These are phyloP conservation scores for Cladosporium sp. DNA, from an alignment of 2,329 filamentous ascomycete genomes.

Conservation along the genomic window DNA sequence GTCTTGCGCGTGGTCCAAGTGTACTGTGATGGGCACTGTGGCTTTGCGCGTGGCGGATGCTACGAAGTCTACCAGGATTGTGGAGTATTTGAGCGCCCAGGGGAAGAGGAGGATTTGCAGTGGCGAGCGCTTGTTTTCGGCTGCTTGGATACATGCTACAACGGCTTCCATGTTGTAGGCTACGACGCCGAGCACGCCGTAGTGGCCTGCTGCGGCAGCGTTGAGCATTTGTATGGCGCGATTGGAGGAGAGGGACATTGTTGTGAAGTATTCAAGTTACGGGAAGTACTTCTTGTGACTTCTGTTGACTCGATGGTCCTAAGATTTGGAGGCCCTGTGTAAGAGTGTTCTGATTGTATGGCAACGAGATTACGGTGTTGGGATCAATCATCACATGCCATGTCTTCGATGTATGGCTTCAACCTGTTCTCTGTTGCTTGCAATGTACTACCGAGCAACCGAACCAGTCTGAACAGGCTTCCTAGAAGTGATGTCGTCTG, in stretches of 20 bases:
- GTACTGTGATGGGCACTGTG: slow-evolving; percentile 46
- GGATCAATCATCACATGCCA: too few relatives aligned
- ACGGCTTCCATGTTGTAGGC: slow-evolving; percentile 64
- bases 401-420: too few relatives aligned
- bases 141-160: slow-evolving; percentile 66
- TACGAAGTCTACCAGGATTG: slow-evolving; percentile 48
- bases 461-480: background rate
- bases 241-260: slow-evolving; percentile 27
- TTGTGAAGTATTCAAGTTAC: background rate
- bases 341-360: background rate
- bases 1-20: slow-evolving; percentile 51
- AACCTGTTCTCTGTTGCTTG: background rate
- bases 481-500: background rate
- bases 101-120: slow-evolving; percentile 74
- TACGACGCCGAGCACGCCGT: slow-evolving; percentile 37
- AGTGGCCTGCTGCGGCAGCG: slow-evolving; percentile 35
- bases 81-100: slow-evolving; percentile 69
- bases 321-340: background rate
- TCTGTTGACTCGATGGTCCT: background rate
- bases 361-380: too few relatives aligned
- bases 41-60: slow-evolving; percentile 46
- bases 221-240: slow-evolving; percentile 36
- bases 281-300: background rate
- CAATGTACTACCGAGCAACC: background rate
- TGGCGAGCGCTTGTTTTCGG: slow-evolving; percentile 65